Conservation (phyloP, 306 rosid genomes). For the Lathyrus tuberosus region DNA sequence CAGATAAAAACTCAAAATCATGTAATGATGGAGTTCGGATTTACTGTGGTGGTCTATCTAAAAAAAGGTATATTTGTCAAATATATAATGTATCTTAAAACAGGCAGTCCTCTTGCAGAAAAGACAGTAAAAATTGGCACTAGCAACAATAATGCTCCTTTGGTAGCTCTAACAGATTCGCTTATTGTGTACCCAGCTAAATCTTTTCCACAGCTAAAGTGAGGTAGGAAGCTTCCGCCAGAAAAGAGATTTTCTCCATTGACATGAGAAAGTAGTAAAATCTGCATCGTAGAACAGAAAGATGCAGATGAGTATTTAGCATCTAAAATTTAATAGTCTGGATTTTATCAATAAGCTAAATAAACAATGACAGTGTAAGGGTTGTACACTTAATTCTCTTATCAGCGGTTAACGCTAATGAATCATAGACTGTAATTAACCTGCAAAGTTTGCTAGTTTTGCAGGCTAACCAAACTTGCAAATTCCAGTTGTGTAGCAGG, state of each 20-base stretch:
- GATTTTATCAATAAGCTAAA: not conserved
- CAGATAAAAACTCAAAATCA: constrained; percentile 46
- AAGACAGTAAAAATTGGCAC: constrained; percentile 39
- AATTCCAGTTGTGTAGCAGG: constrained; percentile 36
- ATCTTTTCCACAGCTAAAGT: constrained; percentile 29
- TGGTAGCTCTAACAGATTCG: constrained; percentile 61
- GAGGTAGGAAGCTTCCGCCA: constrained; percentile 36
- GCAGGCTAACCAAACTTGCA: constrained; percentile 32
- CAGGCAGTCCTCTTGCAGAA: constrained; percentile 58
- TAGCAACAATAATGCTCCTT: constrained; percentile 51
- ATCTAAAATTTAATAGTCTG: not conserved
- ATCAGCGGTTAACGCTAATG: constrained; percentile 6
- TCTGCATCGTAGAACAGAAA: not conserved
- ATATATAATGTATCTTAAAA: constrained; percentile 23
- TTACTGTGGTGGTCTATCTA: constrained; percentile 43
- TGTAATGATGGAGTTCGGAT: constrained; percentile 40
- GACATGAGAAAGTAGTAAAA: not conserved
- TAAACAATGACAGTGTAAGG: not conserved
- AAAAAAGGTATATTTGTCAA: constrained; percentile 10
- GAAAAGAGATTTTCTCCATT: not conserved
- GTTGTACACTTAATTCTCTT: constrained; percentile 14
- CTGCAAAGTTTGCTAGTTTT: constrained; percentile 10
- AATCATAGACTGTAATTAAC: not conserved
- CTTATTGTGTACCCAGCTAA: constrained; percentile 39
- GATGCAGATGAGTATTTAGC: not conserved